Base-by-base conservation (phyloP, 306 rosid species). In the Vigna hirtella region DNA sequence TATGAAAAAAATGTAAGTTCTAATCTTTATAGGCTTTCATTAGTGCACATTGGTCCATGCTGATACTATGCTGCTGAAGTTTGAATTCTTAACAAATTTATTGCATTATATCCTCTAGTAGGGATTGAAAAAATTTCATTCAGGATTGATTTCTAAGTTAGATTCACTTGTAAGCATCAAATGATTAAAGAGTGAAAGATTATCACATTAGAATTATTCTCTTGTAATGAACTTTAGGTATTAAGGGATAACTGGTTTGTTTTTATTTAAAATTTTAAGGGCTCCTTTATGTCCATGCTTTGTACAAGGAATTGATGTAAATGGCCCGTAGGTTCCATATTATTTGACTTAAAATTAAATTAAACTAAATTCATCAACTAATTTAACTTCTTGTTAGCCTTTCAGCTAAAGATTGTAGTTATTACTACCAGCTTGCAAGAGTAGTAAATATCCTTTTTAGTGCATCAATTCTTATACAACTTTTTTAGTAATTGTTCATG, bases 381-480 rank as follows among this genome's bases (percentile, higher is more conserved):
- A 26, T 7, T 78, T 45, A 42, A 63, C 77, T 66, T 20, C 34
- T 73, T 57, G 66, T 16, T 67, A 49, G 26, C 16, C 45, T 56
- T 61, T 66, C 77, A 2, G 59, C 67, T 56, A 65, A 53, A 66
- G 24, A 72, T 52, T 49, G 34, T 66, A n/a, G 20, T 38, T 48
- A 51, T 6, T 34, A 36, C 75, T 55, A 47, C 42, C 42, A 7
- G 20, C 76, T 47, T 77, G 72, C n/a, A 26, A 69, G 63, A 38
- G 17, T 77, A 11, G 64, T 7, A 20, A 15, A 34, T 53, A 77
- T 43, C 53, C 12, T 16, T 65, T 15, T 65, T 15, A 55, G 56
- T 56, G 62, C 28, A 52, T 69, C 59, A n/a, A 15, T 48, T 59
- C 61, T 20, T 42, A 9, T 9, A 9, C 13, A 9, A 42, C 3